Conservation (phyloP, 2,329 filamentous ascomycete genomes). For the Alternaria solani region DNA sequence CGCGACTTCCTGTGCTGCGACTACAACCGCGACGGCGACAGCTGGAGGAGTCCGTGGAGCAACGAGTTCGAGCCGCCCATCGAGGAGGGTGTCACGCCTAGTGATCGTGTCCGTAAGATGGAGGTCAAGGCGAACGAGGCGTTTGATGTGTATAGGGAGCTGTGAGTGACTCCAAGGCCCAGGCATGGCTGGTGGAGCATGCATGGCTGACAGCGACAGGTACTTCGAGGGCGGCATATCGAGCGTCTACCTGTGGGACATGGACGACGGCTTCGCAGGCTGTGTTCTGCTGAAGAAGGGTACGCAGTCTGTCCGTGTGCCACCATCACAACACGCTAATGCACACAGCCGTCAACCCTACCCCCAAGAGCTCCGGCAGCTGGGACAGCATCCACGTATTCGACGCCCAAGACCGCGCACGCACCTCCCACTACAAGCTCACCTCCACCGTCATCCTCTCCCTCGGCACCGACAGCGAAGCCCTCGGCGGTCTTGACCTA, state of each 20-base stretch:
- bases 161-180: conserved; percentile 59
- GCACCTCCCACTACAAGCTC: conserved; percentile 95
- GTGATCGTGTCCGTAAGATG: conserved; percentile 90
- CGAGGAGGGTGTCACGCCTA: conserved; percentile 83
- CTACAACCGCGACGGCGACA: conserved; percentile 99
- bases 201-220: conserved; percentile 45
- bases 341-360: conserved; percentile 69
- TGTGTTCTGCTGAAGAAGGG: conserved; percentile 96
- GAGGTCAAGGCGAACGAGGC: conserved; percentile 94
- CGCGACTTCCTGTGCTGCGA: conserved; percentile 98
- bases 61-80: conserved; percentile 97
- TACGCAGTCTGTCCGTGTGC: conserved; percentile 51
- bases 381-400: conserved; percentile 99
- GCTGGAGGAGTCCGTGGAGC: conserved; percentile 97
- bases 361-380: conserved; percentile 74
- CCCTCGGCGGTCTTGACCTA: conserved; percentile 86
- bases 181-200: background rate
- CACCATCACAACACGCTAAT: conserved; percentile 19
- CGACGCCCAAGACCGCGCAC: conserved; percentile 90
- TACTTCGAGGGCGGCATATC: conserved; percentile 97
- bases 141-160: conserved; percentile 94
- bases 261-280: conserved; percentile 97
- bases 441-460: conserved; percentile 96
- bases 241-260: conserved; percentile 97
- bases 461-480: conserved; percentile 72